Evolutionary conservation across 495 filamentous ascomycete genomes (phyloP).

Genomic region (Penicillium malachiteum): DNA sequence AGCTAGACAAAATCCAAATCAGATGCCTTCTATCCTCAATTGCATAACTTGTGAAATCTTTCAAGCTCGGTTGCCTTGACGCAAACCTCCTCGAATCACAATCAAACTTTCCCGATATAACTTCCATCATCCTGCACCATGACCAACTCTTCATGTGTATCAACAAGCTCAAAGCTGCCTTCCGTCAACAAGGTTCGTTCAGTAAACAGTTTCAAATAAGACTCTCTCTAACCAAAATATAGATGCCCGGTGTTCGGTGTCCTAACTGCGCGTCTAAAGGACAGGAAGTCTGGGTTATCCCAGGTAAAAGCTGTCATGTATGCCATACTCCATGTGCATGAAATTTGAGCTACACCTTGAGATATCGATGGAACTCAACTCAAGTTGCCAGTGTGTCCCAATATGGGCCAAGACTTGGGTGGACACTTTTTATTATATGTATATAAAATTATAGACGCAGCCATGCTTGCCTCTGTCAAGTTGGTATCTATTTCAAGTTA

Average conservation of each 20-base stretch:
- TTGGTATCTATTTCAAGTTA: no score
- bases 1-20: not conserved
- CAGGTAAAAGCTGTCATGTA: conserved; percentile 49
- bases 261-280: conserved; percentile 40
- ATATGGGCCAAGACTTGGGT: not conserved
- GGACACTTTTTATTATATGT: not conserved
- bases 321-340: conserved; percentile 40
- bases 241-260: conserved; percentile 54
- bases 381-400: not conserved
- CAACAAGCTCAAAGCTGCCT: not conserved
- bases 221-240: not conserved
- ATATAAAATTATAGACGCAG: no score
- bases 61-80: not conserved
- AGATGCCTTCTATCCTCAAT: not conserved
- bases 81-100: not conserved
- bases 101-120: not conserved
- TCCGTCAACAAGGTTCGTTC: conserved; percentile 21
- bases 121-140: not conserved
- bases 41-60: not conserved
- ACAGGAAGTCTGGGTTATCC: conserved; percentile 50
- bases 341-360: not conserved
- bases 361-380: not conserved
- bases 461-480: no score
- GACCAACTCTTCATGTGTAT: not conserved
- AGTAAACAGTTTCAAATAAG: not conserved